Evolutionary conservation across 805 yeast genomes (phyloP), one percentile per base, ranked within the genome.

Genomic region (Suhomyces prunicola): DNA sequence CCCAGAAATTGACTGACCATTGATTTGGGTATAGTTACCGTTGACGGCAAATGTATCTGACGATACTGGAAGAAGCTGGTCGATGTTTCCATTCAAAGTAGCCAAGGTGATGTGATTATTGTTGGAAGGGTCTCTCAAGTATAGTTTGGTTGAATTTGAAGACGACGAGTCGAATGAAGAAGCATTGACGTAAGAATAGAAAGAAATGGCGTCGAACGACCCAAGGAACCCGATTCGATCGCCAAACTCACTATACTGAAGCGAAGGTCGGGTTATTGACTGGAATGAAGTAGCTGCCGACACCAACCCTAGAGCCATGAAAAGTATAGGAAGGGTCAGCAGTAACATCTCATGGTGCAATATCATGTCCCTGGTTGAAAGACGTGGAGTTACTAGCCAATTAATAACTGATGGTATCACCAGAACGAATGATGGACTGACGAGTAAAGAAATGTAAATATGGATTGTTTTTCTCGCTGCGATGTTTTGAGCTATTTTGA

Each of bases 21-120:
- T 72, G 54, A 74, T 57, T n/a, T 57, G 29, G 31, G 73, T 60
- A 58, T 73, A 76, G 55, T 72, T 63, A 4, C 80, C 80, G 36
- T 62, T 62, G 22, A 75, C 54, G 23, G 75, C 60, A 17, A 73
- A 60, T 5, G 71, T 54, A 48, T 68, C 70, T 15, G 60, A 50
- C 39, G 68, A 52, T 36, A 73, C 57, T 13, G 58, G 55, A 48
- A 61, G 61, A 7, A 73, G 46, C 56, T 67, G 70, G 36, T 62
- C 50, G 13, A 74, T 66, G 9, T 52, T 27, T 23, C 78, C 78
- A 47, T 69, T 57, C n/a, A 70, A 46, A n/a, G 63, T 52, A 26
- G 72, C 77, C 29, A 73, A 46, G 39, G 57, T 48, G 31, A 60
- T 31, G 27, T 60, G 58, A 15, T 57, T 47, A 47, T 60, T 57